phyloP scores from a whole-genome alignment of 2,329 filamentous ascomycete genomes.

The Pseudopyricularia cyperi region DNA sequence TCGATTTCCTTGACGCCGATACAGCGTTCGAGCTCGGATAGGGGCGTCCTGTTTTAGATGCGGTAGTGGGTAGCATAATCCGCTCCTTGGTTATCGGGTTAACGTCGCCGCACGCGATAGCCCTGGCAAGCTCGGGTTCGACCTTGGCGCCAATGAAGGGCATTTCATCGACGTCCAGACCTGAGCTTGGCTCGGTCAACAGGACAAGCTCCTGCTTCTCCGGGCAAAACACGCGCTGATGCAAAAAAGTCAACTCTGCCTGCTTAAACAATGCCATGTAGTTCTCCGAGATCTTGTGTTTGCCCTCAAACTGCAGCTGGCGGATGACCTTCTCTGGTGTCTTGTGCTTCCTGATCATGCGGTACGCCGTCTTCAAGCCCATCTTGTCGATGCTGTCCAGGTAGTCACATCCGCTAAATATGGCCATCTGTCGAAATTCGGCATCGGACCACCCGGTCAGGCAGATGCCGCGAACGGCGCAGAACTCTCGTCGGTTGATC shows the following conservation, averaged over 20 bases:
- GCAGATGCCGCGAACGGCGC: conserved; percentile 75
- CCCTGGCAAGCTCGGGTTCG: conserved; percentile 53
- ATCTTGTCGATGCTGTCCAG: conserved; percentile 73
- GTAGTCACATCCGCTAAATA: conserved; percentile 93
- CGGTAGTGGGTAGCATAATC: conserved; percentile 24
- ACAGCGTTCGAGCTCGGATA: conserved; percentile 1
- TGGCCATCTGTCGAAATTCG: conserved; percentile 91
- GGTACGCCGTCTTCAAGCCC: conserved; percentile 86
- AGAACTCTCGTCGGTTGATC: conserved; percentile 80
- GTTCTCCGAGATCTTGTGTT: conserved; percentile 64
- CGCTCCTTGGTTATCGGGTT: conserved; percentile 79
- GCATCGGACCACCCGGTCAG: conserved; percentile 83
- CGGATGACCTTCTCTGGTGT: conserved; percentile 70
- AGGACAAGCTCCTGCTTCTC: conserved; percentile 57
- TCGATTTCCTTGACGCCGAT: conserved; percentile 13
- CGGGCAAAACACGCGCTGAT: conserved; percentile 91
- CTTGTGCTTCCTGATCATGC: conserved; percentile 81
- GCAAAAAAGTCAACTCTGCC: conserved; percentile 83
- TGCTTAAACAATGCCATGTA: conserved; percentile 74
- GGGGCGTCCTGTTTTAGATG: not conserved
- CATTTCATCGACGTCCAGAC: conserved; percentile 55
- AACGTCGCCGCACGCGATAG: conserved; percentile 68
- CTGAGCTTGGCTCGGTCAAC: conserved; percentile 52
- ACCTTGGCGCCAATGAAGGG: conserved; percentile 70
- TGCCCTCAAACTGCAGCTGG: conserved; percentile 80